Evolutionary conservation across 768 basidiomycete species (phyloP).

Genomic region (Calocera viscosa): DNA sequence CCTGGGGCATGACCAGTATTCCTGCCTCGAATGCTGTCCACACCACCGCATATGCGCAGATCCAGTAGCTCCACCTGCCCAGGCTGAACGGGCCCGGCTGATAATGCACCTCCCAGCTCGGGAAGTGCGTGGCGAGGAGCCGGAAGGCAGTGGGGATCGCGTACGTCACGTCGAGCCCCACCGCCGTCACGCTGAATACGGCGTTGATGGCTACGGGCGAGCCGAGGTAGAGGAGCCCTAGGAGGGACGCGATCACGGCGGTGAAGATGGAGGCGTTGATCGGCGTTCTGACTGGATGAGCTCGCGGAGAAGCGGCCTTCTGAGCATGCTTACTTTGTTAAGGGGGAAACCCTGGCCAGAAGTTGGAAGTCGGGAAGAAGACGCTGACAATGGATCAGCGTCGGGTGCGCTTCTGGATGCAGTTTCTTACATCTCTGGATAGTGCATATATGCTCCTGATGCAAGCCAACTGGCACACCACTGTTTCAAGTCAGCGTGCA

Average conservation of each 20-base stretch:
- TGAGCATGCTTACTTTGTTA: neutral
- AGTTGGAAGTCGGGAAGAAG: slow-evolving; percentile 17
- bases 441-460: slow-evolving; percentile 14
- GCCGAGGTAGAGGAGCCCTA: slow-evolving; percentile 18
- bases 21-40: slow-evolving; percentile 14
- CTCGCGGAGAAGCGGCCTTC: neutral
- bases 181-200: slow-evolving; percentile 19
- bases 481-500: neutral
- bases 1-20: slow-evolving; percentile 20
- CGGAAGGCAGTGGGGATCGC: neutral
- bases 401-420: neutral
- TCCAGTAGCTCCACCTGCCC: slow-evolving; percentile 17
- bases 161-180: slow-evolving; percentile 17
- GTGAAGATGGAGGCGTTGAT: slow-evolving; percentile 18
- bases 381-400: slow-evolving; percentile 3
- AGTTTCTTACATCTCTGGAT: neutral
- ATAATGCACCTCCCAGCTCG: slow-evolving; percentile 12
- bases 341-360: slow-evolving; percentile 17
- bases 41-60: slow-evolving; percentile 17
- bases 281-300: slow-evolving; percentile 11
- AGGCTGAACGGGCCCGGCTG: slow-evolving; percentile 17
- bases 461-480: slow-evolving; percentile 18
- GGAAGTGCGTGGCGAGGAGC: neutral
- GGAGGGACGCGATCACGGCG: slow-evolving; percentile 16
- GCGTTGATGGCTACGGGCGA: slow-evolving; percentile 19